Evolutionary conservation across 2,329 filamentous ascomycete species (phyloP), one percentile per base, ranked within the genome.

Genomic region (Hypoxylon sp.): DNA sequence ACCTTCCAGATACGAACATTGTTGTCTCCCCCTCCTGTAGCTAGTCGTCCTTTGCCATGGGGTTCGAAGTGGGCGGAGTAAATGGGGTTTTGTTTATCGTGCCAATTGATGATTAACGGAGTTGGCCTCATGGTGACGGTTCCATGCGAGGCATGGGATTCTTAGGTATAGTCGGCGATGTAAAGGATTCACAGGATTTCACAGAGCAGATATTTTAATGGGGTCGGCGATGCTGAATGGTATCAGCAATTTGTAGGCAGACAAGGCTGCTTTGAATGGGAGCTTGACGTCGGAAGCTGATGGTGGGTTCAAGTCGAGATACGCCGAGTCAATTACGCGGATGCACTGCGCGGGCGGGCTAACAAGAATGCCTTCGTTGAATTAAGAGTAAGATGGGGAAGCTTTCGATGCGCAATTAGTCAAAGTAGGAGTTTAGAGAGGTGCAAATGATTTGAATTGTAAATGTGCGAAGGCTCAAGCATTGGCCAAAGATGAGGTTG

Each of bases 21-120:
- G 80, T 97, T 97, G 82, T 99, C 96, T 79, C 96, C 96, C 76
- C 95, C 96, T 69, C 91, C 95, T 9, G 96, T 99, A 64, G 96
- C 96, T 70, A 99, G 84, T 76, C 96, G 90, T 59, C 94, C 94
- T 80, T 96, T 98, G 71, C 93, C 94, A 77, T 93, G 87, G 51
- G 93, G 93, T 79, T 99, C 95, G 79, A 98, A 99, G 80, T 98
- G 95, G 74, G 94, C 93, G 46, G 95, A 98, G 83, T 98, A 99
- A 79, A 99, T 94, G 65, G 96, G 96, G 75, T 93, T 90, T 82
- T 97, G 97, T 78, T 97, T 93, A 81, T 98, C 93, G 82, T 99
- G 97, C 96, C 96, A 99, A 85, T 97, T 93, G 83, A 99, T 95
- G 79, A 98, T 95, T 74, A 99, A 87, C 75, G 96, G 95, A 77